Evolutionary conservation across 306 rosid species (phyloP), one percentile per base, ranked within the genome.

Genomic region (Neltuma alba): DNA sequence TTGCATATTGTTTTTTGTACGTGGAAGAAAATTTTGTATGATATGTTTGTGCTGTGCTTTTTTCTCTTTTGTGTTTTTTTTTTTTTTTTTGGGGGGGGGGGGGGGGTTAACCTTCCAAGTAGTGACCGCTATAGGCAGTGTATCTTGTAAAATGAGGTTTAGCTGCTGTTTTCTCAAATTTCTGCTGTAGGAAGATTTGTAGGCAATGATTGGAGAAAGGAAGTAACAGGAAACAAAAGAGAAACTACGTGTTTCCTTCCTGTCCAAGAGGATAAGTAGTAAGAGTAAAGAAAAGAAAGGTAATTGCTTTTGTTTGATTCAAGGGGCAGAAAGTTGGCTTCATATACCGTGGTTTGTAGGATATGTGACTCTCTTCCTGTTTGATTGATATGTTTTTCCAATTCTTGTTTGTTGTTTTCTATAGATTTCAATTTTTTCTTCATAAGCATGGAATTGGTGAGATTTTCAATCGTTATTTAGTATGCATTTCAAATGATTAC

Each of bases 1-100:
- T 60, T 80, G 36, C 58, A 60, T 73, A 37, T 64, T 34, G 44
- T 64, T 18, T 6, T 13, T 64, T 75, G 64, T 70, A 28, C 62
- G 48, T 37, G 25, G 13, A 7, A 30, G 28, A 44, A 54, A 31
- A 7, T 45, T 45, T 16, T 60, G 55, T 30, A 31, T 33, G 64
- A 23, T 70, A 33, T 1, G 61, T 79, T 28, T 42, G 70, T 58
- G 33, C 28, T 44, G 63, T 60, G 30, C 21, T 7, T 31, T 33
- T 14, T 31, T 70, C 41, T 40, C 57, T 18, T n/a, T n/a, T n/a
- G n/a, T 37, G 7, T 37, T 55, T 27, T 25, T 0, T 28, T 8
- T 18, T 58, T 14, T 38, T 5, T n/a, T n/a, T n/a, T n/a, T n/a
- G n/a, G n/a, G n/a, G n/a, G n/a, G n/a, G n/a, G n/a, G n/a, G n/a